Percentiles rank a stretch among this genome's conserved stretches.
Evolutionary conservation across 1,284 basidiomycete genomes (phyloP).

Genomic region (Gomphus sp.): DNA sequence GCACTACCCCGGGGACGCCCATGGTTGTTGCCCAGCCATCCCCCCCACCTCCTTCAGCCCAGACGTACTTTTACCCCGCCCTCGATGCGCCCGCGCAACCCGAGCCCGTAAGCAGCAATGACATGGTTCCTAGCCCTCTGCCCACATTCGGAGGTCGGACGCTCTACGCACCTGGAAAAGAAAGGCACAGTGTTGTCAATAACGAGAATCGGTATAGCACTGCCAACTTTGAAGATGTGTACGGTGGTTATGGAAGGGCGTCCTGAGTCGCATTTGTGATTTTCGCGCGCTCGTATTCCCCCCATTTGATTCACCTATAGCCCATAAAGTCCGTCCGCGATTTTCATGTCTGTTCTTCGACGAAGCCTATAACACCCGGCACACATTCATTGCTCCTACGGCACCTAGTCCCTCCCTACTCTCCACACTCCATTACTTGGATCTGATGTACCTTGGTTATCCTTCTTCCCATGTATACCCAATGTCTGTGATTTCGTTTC

Average conservation of each 20-base stretch:
- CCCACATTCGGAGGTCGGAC: not conserved
- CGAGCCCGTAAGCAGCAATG: not conserved
- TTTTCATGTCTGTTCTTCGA: not conserved
- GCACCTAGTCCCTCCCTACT: not conserved
- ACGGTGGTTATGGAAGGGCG: constrained; percentile 1
- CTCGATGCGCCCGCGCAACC: constrained; percentile 8
- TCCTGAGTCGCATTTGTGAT: not conserved
- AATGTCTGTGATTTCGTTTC: not conserved
- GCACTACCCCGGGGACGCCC: not conserved
- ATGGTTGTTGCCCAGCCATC: not conserved
- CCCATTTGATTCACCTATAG: not conserved
- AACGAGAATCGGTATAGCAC: not conserved
- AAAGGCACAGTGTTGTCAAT: not conserved
- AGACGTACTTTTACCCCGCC: not conserved
- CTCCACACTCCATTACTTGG: not conserved
- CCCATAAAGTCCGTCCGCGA: too few relatives aligned
- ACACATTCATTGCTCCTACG: not conserved
- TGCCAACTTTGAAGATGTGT: not conserved
- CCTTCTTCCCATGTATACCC: not conserved
- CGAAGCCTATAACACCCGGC: not conserved
- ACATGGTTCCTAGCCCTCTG: not conserved
- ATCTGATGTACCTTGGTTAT: not conserved
- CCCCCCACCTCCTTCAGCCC: not conserved
- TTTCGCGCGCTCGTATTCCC: not conserved
- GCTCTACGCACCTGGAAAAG: not conserved